phyloP scores from a whole-genome alignment of 768 basidiomycete genomes.

The Grammothele lineata region DNA sequence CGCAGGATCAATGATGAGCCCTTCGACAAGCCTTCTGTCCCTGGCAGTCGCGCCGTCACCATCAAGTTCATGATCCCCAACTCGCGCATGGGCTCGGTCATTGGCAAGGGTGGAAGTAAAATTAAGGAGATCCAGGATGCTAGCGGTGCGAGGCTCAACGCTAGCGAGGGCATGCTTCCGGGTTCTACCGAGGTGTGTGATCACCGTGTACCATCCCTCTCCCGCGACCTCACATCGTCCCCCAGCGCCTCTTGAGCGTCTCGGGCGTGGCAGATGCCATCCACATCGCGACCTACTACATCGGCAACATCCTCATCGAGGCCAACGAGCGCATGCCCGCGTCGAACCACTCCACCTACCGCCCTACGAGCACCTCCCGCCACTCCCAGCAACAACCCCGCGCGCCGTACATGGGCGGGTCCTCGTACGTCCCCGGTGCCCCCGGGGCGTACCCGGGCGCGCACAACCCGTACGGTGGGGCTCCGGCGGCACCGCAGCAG shows the following conservation, averaged over 20 bases:
- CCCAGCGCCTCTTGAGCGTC: constrained; percentile 91
- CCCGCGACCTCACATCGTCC: constrained; percentile 2
- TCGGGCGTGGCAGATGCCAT: constrained; percentile 99
- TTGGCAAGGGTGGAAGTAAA: constrained; percentile 95
- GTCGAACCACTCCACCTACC: constrained; percentile 49
- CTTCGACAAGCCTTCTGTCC: constrained; percentile 95
- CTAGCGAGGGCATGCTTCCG: constrained; percentile 96
- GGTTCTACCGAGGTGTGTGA: constrained; percentile 92
- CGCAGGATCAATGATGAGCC: constrained; percentile 99
- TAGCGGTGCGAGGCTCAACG: constrained; percentile 92
- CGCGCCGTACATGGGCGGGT: constrained; percentile 36
- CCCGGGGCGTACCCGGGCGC: not conserved
- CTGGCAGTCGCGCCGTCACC: constrained; percentile 96
- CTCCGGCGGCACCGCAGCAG: constrained; percentile 26
- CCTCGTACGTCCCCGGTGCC: constrained; percentile 64
- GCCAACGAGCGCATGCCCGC: constrained; percentile 82
- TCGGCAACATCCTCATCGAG: constrained; percentile 95
- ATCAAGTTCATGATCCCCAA: constrained; percentile 99
- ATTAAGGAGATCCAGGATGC: constrained; percentile 99
- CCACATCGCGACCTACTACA: constrained; percentile 99
- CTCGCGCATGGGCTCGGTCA: constrained; percentile 98
- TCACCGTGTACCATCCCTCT: not conserved
- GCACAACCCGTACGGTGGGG: constrained; percentile 33
- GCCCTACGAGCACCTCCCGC: constrained; percentile 53
- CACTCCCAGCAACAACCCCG: constrained; percentile 27